Evolutionary conservation across 345 rosid species (phyloP), one percentile per base, ranked within the genome.

Genomic region (Salix arbutifolia): DNA sequence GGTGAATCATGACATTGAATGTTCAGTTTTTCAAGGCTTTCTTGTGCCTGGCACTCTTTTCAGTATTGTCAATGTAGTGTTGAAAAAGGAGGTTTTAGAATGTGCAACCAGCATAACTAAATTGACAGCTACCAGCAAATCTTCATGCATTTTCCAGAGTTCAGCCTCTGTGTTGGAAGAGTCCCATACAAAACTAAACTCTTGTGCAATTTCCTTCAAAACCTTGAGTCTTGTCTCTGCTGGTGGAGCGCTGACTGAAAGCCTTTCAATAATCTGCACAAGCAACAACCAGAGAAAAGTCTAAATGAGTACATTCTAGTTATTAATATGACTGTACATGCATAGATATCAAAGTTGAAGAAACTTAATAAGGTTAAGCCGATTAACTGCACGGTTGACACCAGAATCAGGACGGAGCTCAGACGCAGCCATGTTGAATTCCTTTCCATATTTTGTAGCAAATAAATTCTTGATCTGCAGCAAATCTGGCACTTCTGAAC

Each of bases 371-470:
- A 69, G 74, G 18, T 52, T 30, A 77, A 81, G 82, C 77, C 64
- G 79, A 83, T 78, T 92, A 87, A 95, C 99, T 64, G 93, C 88
- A 79, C 97, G 97, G 77, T 92, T 95, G 82, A 92, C 94, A 35
- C 99, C 85, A 37, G 99, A 90, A 82, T 91, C 97, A 1, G 97
- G 97, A 84, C 93, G 93, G 31, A 95, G 99, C 85, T 92, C 99
- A 53, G 92, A 84, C 50, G 90, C 89, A 75, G 92, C 84, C 78
- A 80, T 77, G 78, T 85, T 87, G 76, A 91, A 95, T 70, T 95
- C 97, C 85, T 95, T 93, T 25, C 97, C 97, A 83, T 93, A 95
- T 85, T 93, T 95, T 18, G 93, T 75, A 75, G 90, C 76, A 84
- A 95, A 88, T 58, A 93, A 81, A 79, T 93, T 95, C 91, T 88